phyloP scores from a whole-genome alignment of 2,329 filamentous ascomycete genomes.

The Colletotrichum simmondsii region DNA sequence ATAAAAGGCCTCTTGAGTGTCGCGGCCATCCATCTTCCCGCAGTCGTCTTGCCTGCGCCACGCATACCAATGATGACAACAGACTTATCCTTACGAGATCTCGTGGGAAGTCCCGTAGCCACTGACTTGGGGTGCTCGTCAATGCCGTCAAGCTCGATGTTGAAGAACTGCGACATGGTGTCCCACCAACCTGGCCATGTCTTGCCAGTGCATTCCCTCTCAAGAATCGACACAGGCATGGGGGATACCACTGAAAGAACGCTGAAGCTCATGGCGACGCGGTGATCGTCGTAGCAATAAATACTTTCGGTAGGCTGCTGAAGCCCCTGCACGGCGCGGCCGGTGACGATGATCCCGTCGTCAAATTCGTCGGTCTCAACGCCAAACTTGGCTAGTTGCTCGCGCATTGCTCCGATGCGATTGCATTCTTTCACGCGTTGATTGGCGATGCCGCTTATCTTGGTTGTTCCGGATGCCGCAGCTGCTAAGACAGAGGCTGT shows the following conservation, averaged over 20 bases:
- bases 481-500: slow-evolving; percentile 94
- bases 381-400: slow-evolving; percentile 93
- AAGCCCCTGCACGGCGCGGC: slow-evolving; percentile 59
- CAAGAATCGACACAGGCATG: slow-evolving; percentile 79
- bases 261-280: slow-evolving; percentile 98
- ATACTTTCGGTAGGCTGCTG: slow-evolving; percentile 73
- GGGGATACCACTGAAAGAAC: slow-evolving; percentile 82
- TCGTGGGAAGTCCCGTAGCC: slow-evolving; percentile 36
- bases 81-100: slow-evolving; percentile 64
- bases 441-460: slow-evolving; percentile 94
- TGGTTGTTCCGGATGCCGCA: slow-evolving; percentile 84
- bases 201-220: slow-evolving; percentile 94
- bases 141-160: slow-evolving; percentile 79
- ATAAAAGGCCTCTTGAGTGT: slow-evolving; percentile 81
- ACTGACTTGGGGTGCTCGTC: slow-evolving; percentile 57
- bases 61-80: slow-evolving; percentile 98
- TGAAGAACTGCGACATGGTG: slow-evolving; percentile 81
- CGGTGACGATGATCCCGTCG: slow-evolving; percentile 86
- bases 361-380: slow-evolving; percentile 88
- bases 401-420: slow-evolving; percentile 93
- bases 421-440: slow-evolving; percentile 99
- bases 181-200: slow-evolving; percentile 99
- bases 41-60: slow-evolving; percentile 95
- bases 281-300: slow-evolving; percentile 96
- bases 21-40: slow-evolving; percentile 84